These are phyloP conservation scores for Saraca asoca DNA, from an alignment of 331 rosid genomes.

Conservation along the genomic window DNA sequence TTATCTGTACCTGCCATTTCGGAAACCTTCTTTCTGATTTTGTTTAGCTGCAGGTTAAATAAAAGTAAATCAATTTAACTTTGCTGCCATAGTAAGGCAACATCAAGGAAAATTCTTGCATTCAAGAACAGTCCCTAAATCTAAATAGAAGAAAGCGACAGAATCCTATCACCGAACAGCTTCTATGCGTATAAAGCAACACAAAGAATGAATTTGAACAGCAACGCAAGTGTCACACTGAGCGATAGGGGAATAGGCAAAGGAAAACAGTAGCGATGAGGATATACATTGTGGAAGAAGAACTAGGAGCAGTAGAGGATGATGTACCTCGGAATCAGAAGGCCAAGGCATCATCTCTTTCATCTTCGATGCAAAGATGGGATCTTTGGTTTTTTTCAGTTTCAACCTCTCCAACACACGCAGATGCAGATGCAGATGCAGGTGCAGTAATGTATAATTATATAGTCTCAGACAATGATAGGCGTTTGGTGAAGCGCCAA, in stretches of 20 bases:
- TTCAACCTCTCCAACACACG: not conserved
- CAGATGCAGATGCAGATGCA: not conserved
- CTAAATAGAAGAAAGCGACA: not conserved
- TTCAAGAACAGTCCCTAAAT: slow-evolving; percentile 13
- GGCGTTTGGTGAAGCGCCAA: slow-evolving; percentile 6
- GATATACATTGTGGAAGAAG: not conserved
- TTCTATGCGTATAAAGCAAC: slow-evolving; percentile 1
- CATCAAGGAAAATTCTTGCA: not conserved
- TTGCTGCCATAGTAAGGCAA: slow-evolving; percentile 1
- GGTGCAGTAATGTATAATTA: not conserved
- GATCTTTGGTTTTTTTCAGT: no score
- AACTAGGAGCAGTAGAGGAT: not conserved
- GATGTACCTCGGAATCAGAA: slow-evolving; percentile 35
- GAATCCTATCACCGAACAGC: not conserved
- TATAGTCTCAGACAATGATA: not conserved
- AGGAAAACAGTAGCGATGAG: no score
- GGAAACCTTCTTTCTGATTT: slow-evolving; percentile 55
- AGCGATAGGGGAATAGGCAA: not conserved
- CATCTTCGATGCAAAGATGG: no score
- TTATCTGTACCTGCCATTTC: slow-evolving; percentile 56
- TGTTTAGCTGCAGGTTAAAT: slow-evolving; percentile 56
- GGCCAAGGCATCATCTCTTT: slow-evolving; percentile 39
- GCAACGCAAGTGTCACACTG: not conserved
- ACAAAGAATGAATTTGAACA: slow-evolving; percentile 11
- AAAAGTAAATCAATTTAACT: slow-evolving; percentile 7